Conservation (phyloP, 305 asterid species). For the Rubia balearica region DNA sequence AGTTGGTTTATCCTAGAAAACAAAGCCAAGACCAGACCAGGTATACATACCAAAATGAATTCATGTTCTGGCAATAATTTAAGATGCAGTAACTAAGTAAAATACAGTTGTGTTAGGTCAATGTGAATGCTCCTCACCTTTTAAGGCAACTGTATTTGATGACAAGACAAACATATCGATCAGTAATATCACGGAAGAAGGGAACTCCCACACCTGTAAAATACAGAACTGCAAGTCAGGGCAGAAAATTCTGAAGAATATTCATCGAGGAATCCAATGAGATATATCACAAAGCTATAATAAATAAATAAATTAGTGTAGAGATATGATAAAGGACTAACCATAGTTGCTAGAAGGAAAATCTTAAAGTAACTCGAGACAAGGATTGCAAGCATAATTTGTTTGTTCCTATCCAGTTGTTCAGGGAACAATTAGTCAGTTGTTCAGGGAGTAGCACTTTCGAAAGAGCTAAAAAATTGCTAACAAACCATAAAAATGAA, state of each 20-base stretch:
- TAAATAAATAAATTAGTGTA: background rate
- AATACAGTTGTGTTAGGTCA: background rate
- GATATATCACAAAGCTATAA: background rate
- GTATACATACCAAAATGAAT: background rate
- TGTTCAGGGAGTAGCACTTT: background rate
- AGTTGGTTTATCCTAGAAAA: background rate
- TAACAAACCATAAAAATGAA: background rate
- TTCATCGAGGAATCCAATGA: background rate
- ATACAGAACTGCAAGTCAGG: conserved; percentile 12
- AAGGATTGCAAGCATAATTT: conserved; percentile 42
- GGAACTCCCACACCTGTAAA: conserved; percentile 83
- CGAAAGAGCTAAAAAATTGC: background rate
- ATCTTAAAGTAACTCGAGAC: conserved; percentile 82
- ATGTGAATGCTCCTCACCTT: conserved; percentile 33
- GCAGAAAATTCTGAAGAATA: background rate
- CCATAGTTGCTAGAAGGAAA: conserved; percentile 78
- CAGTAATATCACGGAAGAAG: conserved; percentile 56
- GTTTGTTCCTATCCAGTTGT: conserved; percentile 48
- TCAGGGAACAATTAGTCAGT: conserved; percentile 11
- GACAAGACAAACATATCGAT: conserved; percentile 70
- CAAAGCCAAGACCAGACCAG: background rate
- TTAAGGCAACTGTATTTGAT: conserved; percentile 69
- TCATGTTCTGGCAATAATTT: background rate
- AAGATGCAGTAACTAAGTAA: background rate
- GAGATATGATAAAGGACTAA: conserved; percentile 23